Conservation (phyloP, 2,329 filamentous ascomycete species). For the Neonectria sp. region DNA sequence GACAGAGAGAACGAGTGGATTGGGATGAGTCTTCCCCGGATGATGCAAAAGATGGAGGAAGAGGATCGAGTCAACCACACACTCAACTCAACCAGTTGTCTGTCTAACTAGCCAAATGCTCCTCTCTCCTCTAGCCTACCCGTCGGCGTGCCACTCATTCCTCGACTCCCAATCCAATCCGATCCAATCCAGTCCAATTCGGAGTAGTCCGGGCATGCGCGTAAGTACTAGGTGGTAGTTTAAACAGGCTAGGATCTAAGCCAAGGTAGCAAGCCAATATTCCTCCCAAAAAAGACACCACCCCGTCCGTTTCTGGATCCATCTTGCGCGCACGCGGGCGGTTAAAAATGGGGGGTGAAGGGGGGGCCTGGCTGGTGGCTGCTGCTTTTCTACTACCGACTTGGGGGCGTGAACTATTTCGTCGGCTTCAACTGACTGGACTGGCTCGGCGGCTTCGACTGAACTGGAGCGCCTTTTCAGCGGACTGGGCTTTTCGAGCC, state of each 20-base stretch:
- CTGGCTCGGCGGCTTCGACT: neutral
- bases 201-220: neutral
- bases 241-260: neutral
- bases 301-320: neutral
- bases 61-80: neutral
- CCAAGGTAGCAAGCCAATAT: slow-evolving; percentile 2
- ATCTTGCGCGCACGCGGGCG: neutral
- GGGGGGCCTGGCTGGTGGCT: neutral
- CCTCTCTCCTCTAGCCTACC: neutral
- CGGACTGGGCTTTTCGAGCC: neutral
- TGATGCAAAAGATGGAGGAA: neutral
- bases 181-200: neutral
- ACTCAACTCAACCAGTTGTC: neutral
- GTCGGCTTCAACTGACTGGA: neutral
- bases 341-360: neutral
- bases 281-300: slow-evolving; percentile 4
- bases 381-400: neutral
- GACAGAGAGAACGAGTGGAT: neutral
- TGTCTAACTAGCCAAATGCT: neutral
- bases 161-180: neutral
- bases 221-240: neutral
- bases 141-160: slow-evolving; percentile 1
- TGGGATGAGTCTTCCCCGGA: neutral
- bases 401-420: neutral
- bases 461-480: neutral